Evolutionary conservation across 495 filamentous ascomycete species (phyloP).

Genomic region (Jackrogersella multiformis): DNA sequence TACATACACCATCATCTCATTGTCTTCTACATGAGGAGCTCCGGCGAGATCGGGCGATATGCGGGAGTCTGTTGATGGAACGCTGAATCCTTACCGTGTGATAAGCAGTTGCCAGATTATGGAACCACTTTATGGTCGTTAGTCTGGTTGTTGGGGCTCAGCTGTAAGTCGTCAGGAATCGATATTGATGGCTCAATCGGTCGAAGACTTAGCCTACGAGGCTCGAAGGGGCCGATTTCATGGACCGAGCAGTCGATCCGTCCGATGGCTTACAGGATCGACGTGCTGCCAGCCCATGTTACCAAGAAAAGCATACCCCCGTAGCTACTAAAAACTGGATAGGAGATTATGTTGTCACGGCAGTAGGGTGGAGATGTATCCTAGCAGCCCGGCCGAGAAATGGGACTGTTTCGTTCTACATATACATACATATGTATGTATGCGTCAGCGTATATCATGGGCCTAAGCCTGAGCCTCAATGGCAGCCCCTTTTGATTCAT

Average conservation of each 20-base stretch:
- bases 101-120: constrained; percentile 23
- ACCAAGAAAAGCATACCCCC: neutral
- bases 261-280: neutral
- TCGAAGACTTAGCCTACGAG: neutral
- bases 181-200: neutral
- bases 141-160: neutral
- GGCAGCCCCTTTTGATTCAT: neutral
- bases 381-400: neutral
- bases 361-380: neutral
- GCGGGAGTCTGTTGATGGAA: neutral
- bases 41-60: no score
- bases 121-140: constrained; percentile 15
- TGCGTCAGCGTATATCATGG: no score
- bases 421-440: neutral
- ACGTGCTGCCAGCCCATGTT: neutral
- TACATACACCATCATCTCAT: neutral
- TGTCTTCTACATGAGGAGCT: neutral
- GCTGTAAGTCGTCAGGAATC: neutral
- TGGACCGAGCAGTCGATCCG: constrained; percentile 2
- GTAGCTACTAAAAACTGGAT: no score
- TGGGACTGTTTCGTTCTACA: no score
- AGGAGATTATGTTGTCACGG: neutral
- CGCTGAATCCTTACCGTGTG: neutral
- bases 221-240: constrained; percentile 1
- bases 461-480: neutral